Base-by-base conservation (phyloP, 768 basidiomycete species). In the Arthromyces matolae region DNA sequence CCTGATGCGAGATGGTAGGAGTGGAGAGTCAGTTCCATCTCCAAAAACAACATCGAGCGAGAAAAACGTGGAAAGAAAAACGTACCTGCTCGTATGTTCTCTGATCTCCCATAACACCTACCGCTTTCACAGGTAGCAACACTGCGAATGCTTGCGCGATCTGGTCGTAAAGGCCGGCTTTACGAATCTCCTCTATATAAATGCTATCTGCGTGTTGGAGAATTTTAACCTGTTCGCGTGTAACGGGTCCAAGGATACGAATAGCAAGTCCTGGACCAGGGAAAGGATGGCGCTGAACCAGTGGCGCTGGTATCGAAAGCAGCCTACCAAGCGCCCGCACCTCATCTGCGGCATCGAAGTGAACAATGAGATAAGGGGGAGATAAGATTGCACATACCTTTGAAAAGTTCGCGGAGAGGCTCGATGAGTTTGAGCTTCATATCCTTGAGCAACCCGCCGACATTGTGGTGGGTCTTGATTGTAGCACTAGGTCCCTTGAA, bases 351-450 rank as follows among this genome's bases (percentile, higher is more conserved):
- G 22, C n/a, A n/a, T n/a, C 14, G 51, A 29, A 44, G 10, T 16
- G 34, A 50, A 44, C 42, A 46, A 20, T 47, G 52, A 45, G 41
- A 34, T 18, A 16, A 8, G 19, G 22, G 8, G 6, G 32, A 32
- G 29, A n/a, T 24, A 24, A 34, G 19, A 31, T 23, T 19, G 10
- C 40, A 63, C 73, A 19, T 55, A 91, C 95, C 96, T 76, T 99
- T 98, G 83, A 99, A 99, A 14, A 99, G 76, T 72, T 98, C 96
- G 28, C 96, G 79, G 29, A 99, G 72, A 16, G 96, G 96, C 70
- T 99, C 96, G 56, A 99, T 98, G 41, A 99, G 78, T 73, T 98
- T 98, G 59, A 99, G 79, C 67, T 93, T 96, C 96, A 98, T 99
- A 69, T 98, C 87, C 63, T 88, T 89, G 51, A 97, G 76, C 42